Base-by-base conservation (phyloP, 257 asterid genomes). In the Scutellaria minor region DNA sequence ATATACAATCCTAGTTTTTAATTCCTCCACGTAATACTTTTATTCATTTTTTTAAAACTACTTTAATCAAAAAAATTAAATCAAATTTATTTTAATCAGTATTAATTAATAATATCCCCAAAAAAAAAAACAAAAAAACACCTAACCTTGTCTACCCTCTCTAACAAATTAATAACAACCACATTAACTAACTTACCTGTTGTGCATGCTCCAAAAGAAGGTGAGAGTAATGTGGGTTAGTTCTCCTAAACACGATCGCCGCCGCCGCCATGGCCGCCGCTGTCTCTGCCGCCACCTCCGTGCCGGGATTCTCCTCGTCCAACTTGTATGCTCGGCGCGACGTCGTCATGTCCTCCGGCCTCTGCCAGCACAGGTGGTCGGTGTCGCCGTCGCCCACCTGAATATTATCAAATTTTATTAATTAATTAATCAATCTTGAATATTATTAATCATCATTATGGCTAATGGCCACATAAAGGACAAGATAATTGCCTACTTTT, bases 361-460 rank as follows among this genome's bases (percentile, higher is more conserved):
- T 71, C 73, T 88, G 92, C 95, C 95, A 86, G 80, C 92, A 88
- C 31, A 83, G 77, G 84, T 86, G 95, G 56, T 88, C 95, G 11
- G 95, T 88, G 67, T 86, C 89, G 13, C 95, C 95, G 31, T 88
- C 92, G 45, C 95, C 95, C 74, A 86, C 92, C 95, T 88, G 77
- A 20, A 35, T 39, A 73, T 40, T 7, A 78, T 63, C 37, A 31
- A 31, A 31, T 31, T 31, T 31, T 31, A 31, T 31, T 31, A 4
- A 24, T n/a, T 59, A 65, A 18, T 35, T 37, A 18, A 56, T 44
- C 44, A 22, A 63, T 10, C 0, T 1, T 50, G 4, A 46, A 31
- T 31, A 52, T 37, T 53, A n/a, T n/a, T 22, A 56, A 50, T 7
- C 55, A 47, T 56, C 11, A 45, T 71, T 39, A 63, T 39, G 7